A percentile compares a stretch with the other conserved stretches of the same genome.
These are phyloP conservation scores for Musa acuminata DNA, from an alignment of 176 grass and related monocot species.

Conservation along the genomic window DNA sequence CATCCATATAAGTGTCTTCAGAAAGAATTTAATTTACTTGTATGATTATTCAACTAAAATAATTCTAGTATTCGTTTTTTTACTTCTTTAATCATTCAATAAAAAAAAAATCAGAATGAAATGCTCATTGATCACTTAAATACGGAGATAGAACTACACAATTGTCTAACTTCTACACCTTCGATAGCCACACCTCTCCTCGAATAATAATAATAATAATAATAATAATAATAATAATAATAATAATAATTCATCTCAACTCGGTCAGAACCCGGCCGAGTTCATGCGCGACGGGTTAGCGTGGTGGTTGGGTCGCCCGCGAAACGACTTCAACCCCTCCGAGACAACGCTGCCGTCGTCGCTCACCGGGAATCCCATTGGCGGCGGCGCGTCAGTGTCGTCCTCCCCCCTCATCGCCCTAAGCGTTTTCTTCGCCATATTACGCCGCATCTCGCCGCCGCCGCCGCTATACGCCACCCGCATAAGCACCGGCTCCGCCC, in stretches of 20 bases:
- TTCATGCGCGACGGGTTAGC: constrained; percentile 25
- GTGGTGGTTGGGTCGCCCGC: constrained; percentile 40
- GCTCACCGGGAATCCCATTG: neutral
- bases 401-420: constrained; percentile 50
- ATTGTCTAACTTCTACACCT: too few species aligned
- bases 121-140: too few species aligned
- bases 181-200: too few species aligned
- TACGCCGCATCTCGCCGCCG: constrained; percentile 34
- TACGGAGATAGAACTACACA: too few species aligned
- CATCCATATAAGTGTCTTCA: too few species aligned
- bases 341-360: constrained; percentile 66
- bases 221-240: too few species aligned
- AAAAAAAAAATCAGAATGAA: too few species aligned
- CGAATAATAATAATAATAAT: too few species aligned
- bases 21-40: too few species aligned
- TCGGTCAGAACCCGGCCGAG: constrained; percentile 58
- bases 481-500: constrained; percentile 45
- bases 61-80: too few species aligned
- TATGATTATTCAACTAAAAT: too few species aligned
- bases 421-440: constrained; percentile 66
- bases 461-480: constrained; percentile 39
- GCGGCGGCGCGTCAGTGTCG: constrained; percentile 17
- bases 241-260: neutral
- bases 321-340: constrained; percentile 68
- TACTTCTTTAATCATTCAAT: too few species aligned